Conservation (phyloP, 345 rosid genomes). For the Syzygium aqueum region DNA sequence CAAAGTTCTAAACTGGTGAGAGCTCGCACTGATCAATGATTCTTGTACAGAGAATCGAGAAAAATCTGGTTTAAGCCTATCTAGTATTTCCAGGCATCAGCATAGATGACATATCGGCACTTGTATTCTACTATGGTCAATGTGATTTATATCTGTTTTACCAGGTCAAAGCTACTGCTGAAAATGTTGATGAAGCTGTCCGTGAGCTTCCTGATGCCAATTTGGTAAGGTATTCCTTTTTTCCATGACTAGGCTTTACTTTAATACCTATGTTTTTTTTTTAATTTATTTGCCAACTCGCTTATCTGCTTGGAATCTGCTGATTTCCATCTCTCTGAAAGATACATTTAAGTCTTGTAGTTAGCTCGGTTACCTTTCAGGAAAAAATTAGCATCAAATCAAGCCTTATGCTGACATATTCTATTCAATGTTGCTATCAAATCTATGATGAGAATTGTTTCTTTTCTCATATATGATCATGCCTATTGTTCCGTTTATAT, state of each 20-base stretch:
- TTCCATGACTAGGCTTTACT: slow-evolving; percentile 9
- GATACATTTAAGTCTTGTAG: neutral
- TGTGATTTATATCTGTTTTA: neutral
- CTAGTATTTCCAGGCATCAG: neutral
- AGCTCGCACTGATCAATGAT: neutral
- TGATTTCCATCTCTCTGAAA: neutral
- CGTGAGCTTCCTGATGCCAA: slow-evolving; percentile 99
- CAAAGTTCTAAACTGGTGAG: slow-evolving; percentile 71
- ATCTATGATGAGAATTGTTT: neutral
- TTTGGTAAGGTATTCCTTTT: slow-evolving; percentile 73
- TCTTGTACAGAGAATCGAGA: neutral
- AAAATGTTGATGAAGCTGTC: slow-evolving; percentile 93
- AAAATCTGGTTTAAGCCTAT: neutral
- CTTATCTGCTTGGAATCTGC: neutral
- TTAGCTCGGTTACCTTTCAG: neutral
- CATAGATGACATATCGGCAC: neutral
- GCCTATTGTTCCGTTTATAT: neutral
- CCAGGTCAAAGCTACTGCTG: slow-evolving; percentile 97
- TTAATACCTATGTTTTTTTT: neutral
- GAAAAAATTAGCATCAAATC: neutral
- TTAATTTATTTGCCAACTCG: neutral
- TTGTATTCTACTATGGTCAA: neutral
- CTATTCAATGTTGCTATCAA: neutral
- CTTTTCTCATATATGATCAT: neutral
- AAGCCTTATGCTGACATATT: neutral